Evolutionary conservation across 2,329 filamentous ascomycete genomes (phyloP).

Genomic region (Penicillium hesseltinei): DNA sequence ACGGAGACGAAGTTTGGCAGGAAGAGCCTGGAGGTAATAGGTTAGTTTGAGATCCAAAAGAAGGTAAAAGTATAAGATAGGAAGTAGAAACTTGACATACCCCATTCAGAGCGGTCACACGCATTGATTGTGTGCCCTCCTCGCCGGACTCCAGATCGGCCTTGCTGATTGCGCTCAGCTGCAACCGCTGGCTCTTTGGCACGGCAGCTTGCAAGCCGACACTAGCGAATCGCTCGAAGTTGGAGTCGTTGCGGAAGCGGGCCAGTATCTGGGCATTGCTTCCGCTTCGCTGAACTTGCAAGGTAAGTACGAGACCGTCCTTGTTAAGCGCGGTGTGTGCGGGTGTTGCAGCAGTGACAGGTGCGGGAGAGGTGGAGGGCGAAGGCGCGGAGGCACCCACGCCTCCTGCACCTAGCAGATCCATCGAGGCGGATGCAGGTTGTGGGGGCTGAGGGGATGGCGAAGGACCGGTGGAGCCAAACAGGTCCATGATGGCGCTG

Average conservation of each 20-base stretch:
- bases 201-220: slow-evolving; percentile 92
- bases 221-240: slow-evolving; percentile 63
- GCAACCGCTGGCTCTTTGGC: slow-evolving; percentile 91
- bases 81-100: slow-evolving; percentile 60
- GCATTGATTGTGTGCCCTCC: slow-evolving; percentile 88
- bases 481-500: slow-evolving; percentile 86
- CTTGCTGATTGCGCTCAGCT: slow-evolving; percentile 84
- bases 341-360: slow-evolving; percentile 45
- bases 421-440: slow-evolving; percentile 44
- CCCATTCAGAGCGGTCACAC: slow-evolving; percentile 77
- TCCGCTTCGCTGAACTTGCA: slow-evolving; percentile 76
- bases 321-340: slow-evolving; percentile 78
- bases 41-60: slow-evolving; percentile 27
- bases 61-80: neutral
- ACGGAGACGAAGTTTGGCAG: slow-evolving; percentile 70
- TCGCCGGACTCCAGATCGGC: slow-evolving; percentile 71
- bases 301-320: slow-evolving; percentile 76
- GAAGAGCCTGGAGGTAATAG: slow-evolving; percentile 59
- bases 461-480: slow-evolving; percentile 53
- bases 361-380: slow-evolving; percentile 49
- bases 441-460: slow-evolving; percentile 50
- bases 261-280: slow-evolving; percentile 73
- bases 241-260: slow-evolving; percentile 75
- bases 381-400: slow-evolving; percentile 32
- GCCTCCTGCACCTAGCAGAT: slow-evolving; percentile 44